Base-by-base conservation (phyloP, 495 filamentous ascomycete species). In the Talaromyces proteolyticus region DNA sequence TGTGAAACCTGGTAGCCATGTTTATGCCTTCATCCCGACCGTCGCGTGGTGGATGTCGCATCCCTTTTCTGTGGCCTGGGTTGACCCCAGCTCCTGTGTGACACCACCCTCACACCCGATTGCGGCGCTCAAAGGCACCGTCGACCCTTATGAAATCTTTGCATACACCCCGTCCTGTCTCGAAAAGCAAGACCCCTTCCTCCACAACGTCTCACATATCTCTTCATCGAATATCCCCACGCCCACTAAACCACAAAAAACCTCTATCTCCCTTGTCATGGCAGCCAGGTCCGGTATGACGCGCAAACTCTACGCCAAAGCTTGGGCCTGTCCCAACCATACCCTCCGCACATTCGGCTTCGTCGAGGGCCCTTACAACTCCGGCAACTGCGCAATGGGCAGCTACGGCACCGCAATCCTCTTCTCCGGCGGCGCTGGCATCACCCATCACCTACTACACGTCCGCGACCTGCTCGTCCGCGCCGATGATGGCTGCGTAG, bases 341-440 rank as follows among this genome's bases (percentile, higher is more conserved):
- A 76, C 70, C 44, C 70, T 91, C 47, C 59, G 70, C 6, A 79
- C 80, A 17, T 73, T 67, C 7, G 87, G 84, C 49, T 76, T 85
- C 36, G 78, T 89, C 48, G 90, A 95, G 65, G 90, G 90, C 0
- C 90, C 90, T 4, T 95, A 95, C 67, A 85, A 85, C 36, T 84
- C 83, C 44, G 72, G 79, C 51, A 61, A 67, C n/a, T 73, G 82
- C 48, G 73, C 70, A 47, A 70, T 90, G 51, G 68, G 80, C 43
- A 91, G 85, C 44, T 95, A 94, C 68, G 90, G 90, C 51, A 94
- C 89, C 0, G 82, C 89, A 19, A 73, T 95, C 57, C 79, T 95
- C 18, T 89, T 95, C 57, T 89, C 89, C 11, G 90, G 85, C 50
- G 90, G 90, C 44, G 85, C 93, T 2, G 90, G 90, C 46, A 91